These are phyloP conservation scores for Myriosclerotinia duriaeana DNA, from an alignment of 2,329 filamentous ascomycete species.

Conservation along the genomic window DNA sequence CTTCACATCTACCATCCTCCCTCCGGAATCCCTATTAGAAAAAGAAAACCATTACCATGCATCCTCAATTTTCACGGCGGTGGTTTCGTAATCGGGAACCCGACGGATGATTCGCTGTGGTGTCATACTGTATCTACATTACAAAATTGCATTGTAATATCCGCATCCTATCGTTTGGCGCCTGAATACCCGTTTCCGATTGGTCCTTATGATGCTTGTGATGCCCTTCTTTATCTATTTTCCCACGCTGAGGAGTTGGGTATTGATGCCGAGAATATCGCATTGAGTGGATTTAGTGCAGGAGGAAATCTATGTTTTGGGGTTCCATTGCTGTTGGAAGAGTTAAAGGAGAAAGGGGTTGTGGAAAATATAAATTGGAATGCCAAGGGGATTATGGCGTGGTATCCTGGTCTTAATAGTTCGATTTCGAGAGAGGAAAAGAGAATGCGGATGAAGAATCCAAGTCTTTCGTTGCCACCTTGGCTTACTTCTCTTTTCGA, in stretches of 20 bases:
- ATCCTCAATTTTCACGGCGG: conserved; percentile 44
- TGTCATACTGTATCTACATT: conserved; percentile 42
- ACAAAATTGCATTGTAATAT: conserved; percentile 45
- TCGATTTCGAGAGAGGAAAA: conserved; percentile 24
- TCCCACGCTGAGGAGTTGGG: conserved; percentile 28
- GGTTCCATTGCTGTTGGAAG: conserved; percentile 24
- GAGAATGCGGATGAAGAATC: conserved; percentile 11
- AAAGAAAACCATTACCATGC: conserved; percentile 30
- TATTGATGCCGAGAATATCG: conserved; percentile 39
- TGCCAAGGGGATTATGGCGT: conserved; percentile 12
- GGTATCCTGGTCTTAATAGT: conserved; percentile 22
- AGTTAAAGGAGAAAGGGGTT: conserved; percentile 16
- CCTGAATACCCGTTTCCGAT: conserved; percentile 50
- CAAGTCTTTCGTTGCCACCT: background rate
- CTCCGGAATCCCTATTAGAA: too few relatives aligned
- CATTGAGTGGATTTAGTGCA: conserved; percentile 49
- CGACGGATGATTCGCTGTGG: conserved; percentile 41
- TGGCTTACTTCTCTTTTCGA: conserved; percentile 27
- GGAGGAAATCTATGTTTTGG: conserved; percentile 42
- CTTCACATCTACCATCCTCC: conserved; percentile 20
- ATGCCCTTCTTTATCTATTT: conserved; percentile 45
- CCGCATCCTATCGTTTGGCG: conserved; percentile 47
- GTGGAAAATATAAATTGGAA: conserved; percentile 5
- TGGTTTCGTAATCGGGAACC: conserved; percentile 41
- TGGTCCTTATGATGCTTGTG: conserved; percentile 47